These are phyloP conservation scores for Candida corydali DNA, from an alignment of 805 yeast species.

Conservation along the genomic window DNA sequence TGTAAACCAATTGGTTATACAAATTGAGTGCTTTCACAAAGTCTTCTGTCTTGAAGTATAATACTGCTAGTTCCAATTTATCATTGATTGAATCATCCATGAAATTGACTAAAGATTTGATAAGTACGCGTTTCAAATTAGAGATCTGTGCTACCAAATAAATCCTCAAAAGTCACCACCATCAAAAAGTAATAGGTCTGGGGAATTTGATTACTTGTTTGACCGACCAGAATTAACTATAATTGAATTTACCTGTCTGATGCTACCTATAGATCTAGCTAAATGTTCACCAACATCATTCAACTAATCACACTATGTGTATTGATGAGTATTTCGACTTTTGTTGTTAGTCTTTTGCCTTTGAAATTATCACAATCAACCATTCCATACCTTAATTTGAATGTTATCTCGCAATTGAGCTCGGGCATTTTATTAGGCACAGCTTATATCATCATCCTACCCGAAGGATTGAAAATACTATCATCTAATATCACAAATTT, in stretches of 20 bases:
- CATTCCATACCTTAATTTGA: background rate
- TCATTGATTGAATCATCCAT: constrained; percentile 18
- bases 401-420: constrained; percentile 44
- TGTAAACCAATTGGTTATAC: constrained; percentile 22
- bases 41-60: constrained; percentile 26
- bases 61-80: constrained; percentile 24
- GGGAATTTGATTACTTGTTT: too few relatives aligned
- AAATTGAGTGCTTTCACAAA: constrained; percentile 23
- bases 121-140: background rate
- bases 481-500: background rate
- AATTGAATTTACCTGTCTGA: too few relatives aligned
- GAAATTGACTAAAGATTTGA: constrained; percentile 11
- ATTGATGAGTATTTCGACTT: constrained; percentile 18
- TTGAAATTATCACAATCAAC: constrained; percentile 10
- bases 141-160: too few relatives aligned
- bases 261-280: too few relatives aligned
- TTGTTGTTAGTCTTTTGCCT: constrained; percentile 16
- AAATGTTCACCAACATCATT: constrained; percentile 1
- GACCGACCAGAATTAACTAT: too few relatives aligned
- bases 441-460: constrained; percentile 54
- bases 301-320: constrained; percentile 9
- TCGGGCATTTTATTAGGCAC: constrained; percentile 62
- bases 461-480: constrained; percentile 54
- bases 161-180: too few relatives aligned
- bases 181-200: too few relatives aligned